phyloP scores from a whole-genome alignment of 1,284 basidiomycete genomes.

The Papiliotrema nemorosa region DNA sequence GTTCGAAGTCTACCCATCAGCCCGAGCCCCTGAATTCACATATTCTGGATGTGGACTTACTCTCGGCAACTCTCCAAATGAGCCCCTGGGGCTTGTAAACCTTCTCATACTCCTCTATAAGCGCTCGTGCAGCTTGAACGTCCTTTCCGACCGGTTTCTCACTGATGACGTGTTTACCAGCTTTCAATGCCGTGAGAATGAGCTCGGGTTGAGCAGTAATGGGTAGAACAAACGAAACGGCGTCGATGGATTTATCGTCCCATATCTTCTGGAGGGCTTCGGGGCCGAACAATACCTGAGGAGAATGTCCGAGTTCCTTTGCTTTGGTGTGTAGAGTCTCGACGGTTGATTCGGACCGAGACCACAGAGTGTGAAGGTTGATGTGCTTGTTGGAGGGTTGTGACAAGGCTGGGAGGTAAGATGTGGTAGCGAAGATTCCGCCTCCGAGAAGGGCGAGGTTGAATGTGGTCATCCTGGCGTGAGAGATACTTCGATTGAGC shows the following conservation, averaged over 20 bases:
- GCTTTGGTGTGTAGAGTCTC: slow-evolving; percentile 50
- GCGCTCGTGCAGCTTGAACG: slow-evolving; percentile 59
- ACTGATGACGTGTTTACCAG: slow-evolving; percentile 79
- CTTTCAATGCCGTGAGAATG: slow-evolving; percentile 55
- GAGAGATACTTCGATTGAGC: no score
- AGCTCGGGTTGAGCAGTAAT: slow-evolving; percentile 69
- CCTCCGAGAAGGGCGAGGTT: slow-evolving; percentile 42
- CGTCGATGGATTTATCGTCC: slow-evolving; percentile 61
- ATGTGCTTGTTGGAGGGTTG: slow-evolving; percentile 53
- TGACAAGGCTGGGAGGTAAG: slow-evolving; percentile 66
- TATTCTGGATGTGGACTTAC: slow-evolving; percentile 23
- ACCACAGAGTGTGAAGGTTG: slow-evolving; percentile 67
- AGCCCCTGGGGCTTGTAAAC: slow-evolving; percentile 65
- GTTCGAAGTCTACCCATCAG: slow-evolving; percentile 57
- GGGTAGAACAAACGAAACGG: slow-evolving; percentile 72
- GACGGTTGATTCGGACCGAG: slow-evolving; percentile 65
- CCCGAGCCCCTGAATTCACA: background rate
- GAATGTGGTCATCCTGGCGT: slow-evolving; percentile 1
- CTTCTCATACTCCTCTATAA: slow-evolving; percentile 65
- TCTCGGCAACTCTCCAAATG: slow-evolving; percentile 81
- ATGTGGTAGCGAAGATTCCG: slow-evolving; percentile 47
- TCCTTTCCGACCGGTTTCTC: slow-evolving; percentile 74
- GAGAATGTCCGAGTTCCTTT: slow-evolving; percentile 27
- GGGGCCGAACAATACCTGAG: slow-evolving; percentile 61
- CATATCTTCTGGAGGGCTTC: slow-evolving; percentile 62